Evolutionary conservation across 2,329 filamentous ascomycete species (phyloP).

Genomic region (Lecanicillium sp.): DNA sequence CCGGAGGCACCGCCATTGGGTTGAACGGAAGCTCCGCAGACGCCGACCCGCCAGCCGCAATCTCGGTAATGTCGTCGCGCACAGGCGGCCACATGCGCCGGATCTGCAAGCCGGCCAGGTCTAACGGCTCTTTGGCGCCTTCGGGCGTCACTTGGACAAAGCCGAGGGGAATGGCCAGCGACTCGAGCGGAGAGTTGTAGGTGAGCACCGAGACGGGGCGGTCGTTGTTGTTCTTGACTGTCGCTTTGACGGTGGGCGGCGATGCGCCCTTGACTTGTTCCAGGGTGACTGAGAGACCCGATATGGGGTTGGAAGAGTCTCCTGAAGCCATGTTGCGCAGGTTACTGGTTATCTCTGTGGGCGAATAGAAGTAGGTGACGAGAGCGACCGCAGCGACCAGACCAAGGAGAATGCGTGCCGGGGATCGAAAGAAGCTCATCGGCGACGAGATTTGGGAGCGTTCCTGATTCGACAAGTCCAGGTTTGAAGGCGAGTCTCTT

Average conservation of each 20-base stretch:
- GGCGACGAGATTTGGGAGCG: too few species aligned
- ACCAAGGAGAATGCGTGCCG: not conserved
- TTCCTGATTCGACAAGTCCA: too few species aligned
- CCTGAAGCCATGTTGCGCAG: not conserved
- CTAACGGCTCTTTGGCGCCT: constrained; percentile 18
- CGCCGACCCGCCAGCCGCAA: constrained; percentile 24
- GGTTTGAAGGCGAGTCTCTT: too few species aligned
- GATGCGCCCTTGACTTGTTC: constrained; percentile 20
- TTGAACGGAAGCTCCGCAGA: constrained; percentile 24
- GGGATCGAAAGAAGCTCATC: too few species aligned
- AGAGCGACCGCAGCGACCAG: not conserved
- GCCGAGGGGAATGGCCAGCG: constrained; percentile 25
- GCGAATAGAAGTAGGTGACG: not conserved
- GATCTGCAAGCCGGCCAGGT: constrained; percentile 23
- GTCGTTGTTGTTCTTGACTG: constrained; percentile 28
- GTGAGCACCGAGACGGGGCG: constrained; percentile 25
- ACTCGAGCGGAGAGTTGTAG: constrained; percentile 31
- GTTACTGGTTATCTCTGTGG: not conserved
- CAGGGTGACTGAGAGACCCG: constrained; percentile 22
- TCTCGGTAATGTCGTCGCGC: constrained; percentile 22
- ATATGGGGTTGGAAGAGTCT: constrained; percentile 6
- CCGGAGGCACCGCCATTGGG: constrained; percentile 22
- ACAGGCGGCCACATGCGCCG: constrained; percentile 26
- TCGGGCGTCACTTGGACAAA: constrained; percentile 23
- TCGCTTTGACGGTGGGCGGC: constrained; percentile 24